A percentile compares a stretch with the other conserved stretches of the same genome.
Conservation (phyloP, 129 eudicot species). For the Arctium minus region DNA sequence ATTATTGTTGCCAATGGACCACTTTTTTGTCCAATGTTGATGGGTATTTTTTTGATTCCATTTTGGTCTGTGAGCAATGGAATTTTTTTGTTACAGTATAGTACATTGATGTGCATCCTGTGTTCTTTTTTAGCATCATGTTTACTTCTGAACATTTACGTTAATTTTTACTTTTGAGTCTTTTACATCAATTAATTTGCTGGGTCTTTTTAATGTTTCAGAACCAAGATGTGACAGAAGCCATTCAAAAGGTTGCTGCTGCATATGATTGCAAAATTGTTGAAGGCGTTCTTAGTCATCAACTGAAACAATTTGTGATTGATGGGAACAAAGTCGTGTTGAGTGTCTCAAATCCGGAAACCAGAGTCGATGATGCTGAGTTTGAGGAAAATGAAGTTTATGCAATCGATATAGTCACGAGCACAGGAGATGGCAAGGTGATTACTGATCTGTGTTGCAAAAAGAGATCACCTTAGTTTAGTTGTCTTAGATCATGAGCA, state of each 20-base stretch:
- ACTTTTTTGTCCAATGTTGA: neutral
- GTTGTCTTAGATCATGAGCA: neutral
- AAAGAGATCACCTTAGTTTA: neutral
- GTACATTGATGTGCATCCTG: no score
- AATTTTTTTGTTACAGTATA: no score
- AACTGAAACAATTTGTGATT: conserved; percentile 83
- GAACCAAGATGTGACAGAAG: conserved; percentile 89
- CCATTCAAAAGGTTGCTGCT: conserved; percentile 92
- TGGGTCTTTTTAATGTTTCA: conserved; percentile 10
- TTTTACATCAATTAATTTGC: neutral
- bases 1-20: neutral
- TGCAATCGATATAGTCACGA: conserved; percentile 74
- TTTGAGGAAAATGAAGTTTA: conserved; percentile 97
- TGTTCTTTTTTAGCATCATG: neutral
- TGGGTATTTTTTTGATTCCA: neutral
- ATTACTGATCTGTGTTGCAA: neutral
- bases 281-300: conserved; percentile 96
- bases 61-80: no score
- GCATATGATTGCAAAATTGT: conserved; percentile 90
- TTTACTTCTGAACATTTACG: neutral
- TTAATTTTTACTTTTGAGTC: neutral
- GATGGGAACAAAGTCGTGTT: conserved; percentile 95
- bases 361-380: conserved; percentile 91
- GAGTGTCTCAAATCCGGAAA: conserved; percentile 70
- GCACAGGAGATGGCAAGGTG: conserved; percentile 98